These are phyloP conservation scores for Botryotinia calthae DNA, from an alignment of 2,329 filamentous ascomycete species.

Conservation along the genomic window DNA sequence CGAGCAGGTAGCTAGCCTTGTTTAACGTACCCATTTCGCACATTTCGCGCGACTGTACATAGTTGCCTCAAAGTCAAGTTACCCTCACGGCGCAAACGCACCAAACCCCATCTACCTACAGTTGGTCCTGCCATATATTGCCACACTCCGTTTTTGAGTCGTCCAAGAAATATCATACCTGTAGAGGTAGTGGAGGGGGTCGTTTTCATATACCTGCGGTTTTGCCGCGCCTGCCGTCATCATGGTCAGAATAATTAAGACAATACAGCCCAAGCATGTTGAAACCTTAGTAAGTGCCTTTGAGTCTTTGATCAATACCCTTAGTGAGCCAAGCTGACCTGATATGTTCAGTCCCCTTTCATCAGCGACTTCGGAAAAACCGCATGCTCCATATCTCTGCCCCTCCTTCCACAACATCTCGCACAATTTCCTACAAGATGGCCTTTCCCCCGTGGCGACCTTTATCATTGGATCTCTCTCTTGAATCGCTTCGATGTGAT, in stretches of 20 bases:
- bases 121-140: conserved; percentile 37
- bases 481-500: conserved; percentile 91
- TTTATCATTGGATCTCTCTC: conserved; percentile 97
- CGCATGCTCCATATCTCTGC: conserved; percentile 66
- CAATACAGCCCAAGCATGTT: conserved; percentile 64
- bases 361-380: conserved; percentile 75
- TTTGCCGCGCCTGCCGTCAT: conserved; percentile 55
- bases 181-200: conserved; percentile 53
- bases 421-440: conserved; percentile 81
- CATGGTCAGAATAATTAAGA: conserved; percentile 69
- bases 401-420: conserved; percentile 74
- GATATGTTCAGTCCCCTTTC: conserved; percentile 71
- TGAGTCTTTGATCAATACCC: background rate
- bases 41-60: conserved; percentile 23
- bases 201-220: conserved; percentile 46
- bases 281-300: conserved; percentile 58
- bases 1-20: conserved; percentile 20
- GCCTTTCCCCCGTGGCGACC: conserved; percentile 91
- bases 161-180: conserved; percentile 31
- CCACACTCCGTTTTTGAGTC: conserved; percentile 39
- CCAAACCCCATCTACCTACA: conserved; percentile 17
- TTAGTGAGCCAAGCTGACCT: conserved; percentile 23
- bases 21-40: conserved; percentile 23
- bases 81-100: conserved; percentile 20
- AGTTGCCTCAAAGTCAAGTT: conserved; percentile 18